Conservation (phyloP, 345 rosid species). For the Rhizophora mangle region DNA sequence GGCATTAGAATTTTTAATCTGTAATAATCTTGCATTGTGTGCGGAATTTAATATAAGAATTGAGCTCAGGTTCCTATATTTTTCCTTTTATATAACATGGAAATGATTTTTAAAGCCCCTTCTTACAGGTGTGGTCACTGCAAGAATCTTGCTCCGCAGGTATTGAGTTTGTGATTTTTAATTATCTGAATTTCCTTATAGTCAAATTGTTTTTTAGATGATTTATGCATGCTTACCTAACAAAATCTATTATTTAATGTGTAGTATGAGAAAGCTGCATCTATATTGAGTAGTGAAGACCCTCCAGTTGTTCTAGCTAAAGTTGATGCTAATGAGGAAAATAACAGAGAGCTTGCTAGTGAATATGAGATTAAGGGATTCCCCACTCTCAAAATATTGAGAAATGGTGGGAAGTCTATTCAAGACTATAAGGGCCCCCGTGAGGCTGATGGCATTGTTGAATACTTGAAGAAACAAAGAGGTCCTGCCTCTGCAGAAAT, state of each 20-base stretch:
- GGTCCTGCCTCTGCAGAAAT: slow-evolving; percentile 91
- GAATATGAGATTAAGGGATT: slow-evolving; percentile 68
- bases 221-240: not conserved
- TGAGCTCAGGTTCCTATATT: not conserved
- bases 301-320: slow-evolving; percentile 77
- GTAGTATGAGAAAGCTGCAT: slow-evolving; percentile 95
- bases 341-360: slow-evolving; percentile 55
- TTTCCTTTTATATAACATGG: not conserved
- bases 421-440: slow-evolving; percentile 98
- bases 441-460: slow-evolving; percentile 81
- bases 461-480: slow-evolving; percentile 77
- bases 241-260: not conserved
- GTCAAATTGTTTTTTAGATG: not conserved
- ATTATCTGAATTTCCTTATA: not conserved
- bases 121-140: slow-evolving; percentile 92
- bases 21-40: too few relatives aligned
- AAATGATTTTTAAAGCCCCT: not conserved
- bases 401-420: slow-evolving; percentile 71
- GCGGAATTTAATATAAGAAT: too few relatives aligned
- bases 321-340: slow-evolving; percentile 79
- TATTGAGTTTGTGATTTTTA: slow-evolving; percentile 12
- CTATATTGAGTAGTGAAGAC: slow-evolving; percentile 57
- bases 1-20: too few relatives aligned
- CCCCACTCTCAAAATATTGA: slow-evolving; percentile 82
- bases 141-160: slow-evolving; percentile 93